phyloP scores from a whole-genome alignment of 2,329 filamentous ascomycete species.

The Xylariaceae sp. region DNA sequence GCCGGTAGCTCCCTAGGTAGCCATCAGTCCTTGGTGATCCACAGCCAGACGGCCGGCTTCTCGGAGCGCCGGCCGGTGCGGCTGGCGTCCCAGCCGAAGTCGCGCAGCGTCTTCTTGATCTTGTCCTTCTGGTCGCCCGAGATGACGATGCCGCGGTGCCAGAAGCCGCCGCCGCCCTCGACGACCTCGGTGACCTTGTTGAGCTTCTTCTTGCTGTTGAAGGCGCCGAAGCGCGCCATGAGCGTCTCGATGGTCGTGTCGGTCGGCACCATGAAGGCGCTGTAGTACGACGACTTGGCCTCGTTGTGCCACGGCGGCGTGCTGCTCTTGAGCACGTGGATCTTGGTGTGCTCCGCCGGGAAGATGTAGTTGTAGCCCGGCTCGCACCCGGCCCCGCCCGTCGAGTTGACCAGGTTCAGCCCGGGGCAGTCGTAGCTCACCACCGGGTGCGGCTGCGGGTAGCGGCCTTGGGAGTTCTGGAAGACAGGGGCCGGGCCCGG shows the following conservation, averaged over 20 bases:
- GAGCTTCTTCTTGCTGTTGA: constrained; percentile 40
- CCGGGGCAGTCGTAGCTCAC: constrained; percentile 41
- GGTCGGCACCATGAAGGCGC: constrained; percentile 44
- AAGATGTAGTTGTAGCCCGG: constrained; percentile 59
- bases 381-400: constrained; percentile 50
- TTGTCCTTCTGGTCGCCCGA: constrained; percentile 40
- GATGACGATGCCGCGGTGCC: constrained; percentile 49
- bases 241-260: constrained; percentile 48
- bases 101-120: constrained; percentile 41
- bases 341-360: constrained; percentile 47
- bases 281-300: constrained; percentile 35
- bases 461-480: constrained; percentile 8
- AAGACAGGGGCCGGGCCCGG: constrained; percentile 18
- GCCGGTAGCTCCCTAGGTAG: too few species aligned
- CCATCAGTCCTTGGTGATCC: constrained; percentile 45
- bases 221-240: constrained; percentile 50
- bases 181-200: constrained; percentile 52
- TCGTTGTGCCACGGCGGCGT: constrained; percentile 47
- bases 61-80: constrained; percentile 39
- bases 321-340: constrained; percentile 48
- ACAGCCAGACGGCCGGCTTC: constrained; percentile 53
- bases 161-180: constrained; percentile 47
- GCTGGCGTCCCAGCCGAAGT: constrained; percentile 51
- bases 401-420: constrained; percentile 47
- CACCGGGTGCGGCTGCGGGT: constrained; percentile 32